These are phyloP conservation scores for Penicillium steckii DNA, from an alignment of 495 filamentous ascomycete genomes.

Conservation along the genomic window DNA sequence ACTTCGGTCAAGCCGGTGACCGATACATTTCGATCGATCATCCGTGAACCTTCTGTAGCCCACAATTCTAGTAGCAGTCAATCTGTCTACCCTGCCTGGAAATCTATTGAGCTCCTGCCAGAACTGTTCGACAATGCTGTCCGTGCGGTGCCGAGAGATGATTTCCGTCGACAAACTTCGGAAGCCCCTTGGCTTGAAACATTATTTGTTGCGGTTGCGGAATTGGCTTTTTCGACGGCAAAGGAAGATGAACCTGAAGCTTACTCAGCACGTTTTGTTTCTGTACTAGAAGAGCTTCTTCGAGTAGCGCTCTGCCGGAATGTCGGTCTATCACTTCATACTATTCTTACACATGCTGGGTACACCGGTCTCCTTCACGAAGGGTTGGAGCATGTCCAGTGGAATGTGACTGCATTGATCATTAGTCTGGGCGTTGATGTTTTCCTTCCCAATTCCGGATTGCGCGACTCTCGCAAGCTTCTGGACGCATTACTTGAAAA, in stretches of 20 bases:
- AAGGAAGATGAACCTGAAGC: slow-evolving; percentile 31
- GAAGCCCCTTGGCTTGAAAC: slow-evolving; percentile 67
- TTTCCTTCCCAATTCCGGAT: slow-evolving; percentile 57
- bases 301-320: slow-evolving; percentile 41
- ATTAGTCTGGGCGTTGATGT: slow-evolving; percentile 67
- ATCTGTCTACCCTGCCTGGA: slow-evolving; percentile 27
- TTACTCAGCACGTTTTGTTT: slow-evolving; percentile 35
- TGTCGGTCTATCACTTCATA: slow-evolving; percentile 44
- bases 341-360: slow-evolving; percentile 41
- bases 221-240: slow-evolving; percentile 42
- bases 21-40: slow-evolving; percentile 39
- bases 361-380: slow-evolving; percentile 45
- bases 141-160: slow-evolving; percentile 50
- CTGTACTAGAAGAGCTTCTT: slow-evolving; percentile 40
- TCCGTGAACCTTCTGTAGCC: slow-evolving; percentile 24
- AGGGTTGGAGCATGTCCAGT: slow-evolving; percentile 46
- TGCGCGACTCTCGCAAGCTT: slow-evolving; percentile 39
- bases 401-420: slow-evolving; percentile 60
- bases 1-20: slow-evolving; percentile 44
- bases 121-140: slow-evolving; percentile 48
- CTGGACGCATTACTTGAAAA: slow-evolving; percentile 43
- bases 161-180: slow-evolving; percentile 53
- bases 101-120: slow-evolving; percentile 26
- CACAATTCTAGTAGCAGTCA: slow-evolving; percentile 7
- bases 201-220: slow-evolving; percentile 57